phyloP scores from a whole-genome alignment of 805 yeast species.

The Lipomyces japonicus region DNA sequence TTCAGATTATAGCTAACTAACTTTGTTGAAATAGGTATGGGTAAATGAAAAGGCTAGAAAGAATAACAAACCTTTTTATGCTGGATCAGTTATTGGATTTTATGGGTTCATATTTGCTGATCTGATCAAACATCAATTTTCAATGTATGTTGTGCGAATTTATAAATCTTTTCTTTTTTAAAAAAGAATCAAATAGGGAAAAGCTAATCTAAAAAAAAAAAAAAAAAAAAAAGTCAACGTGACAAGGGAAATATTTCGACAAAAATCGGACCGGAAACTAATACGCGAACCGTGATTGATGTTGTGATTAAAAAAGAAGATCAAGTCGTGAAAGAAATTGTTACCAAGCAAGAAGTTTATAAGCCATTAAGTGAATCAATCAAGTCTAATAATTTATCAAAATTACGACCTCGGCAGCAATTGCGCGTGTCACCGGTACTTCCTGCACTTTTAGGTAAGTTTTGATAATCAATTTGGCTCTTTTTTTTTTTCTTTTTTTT shows the following conservation, averaged over 20 bases:
- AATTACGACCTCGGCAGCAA: slow-evolving; percentile 39
- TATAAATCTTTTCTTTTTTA: slow-evolving; percentile 30
- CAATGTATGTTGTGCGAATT: slow-evolving; percentile 27
- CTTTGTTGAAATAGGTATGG: slow-evolving; percentile 20
- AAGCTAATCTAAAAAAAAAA: too few species aligned
- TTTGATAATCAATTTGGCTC: too few species aligned
- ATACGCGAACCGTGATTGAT: slow-evolving; percentile 43
- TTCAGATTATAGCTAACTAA: neutral
- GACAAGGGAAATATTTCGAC: slow-evolving; percentile 50
- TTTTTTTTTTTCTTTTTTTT: too few species aligned
- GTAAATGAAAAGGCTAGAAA: slow-evolving; percentile 58
- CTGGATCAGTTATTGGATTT: slow-evolving; percentile 69
- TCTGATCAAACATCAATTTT: slow-evolving; percentile 55
- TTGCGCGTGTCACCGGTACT: slow-evolving; percentile 50
- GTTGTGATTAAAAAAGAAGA: slow-evolving; percentile 35
- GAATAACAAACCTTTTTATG: slow-evolving; percentile 61
- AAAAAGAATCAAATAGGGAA: slow-evolving; percentile 13
- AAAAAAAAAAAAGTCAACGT: slow-evolving; percentile 50
- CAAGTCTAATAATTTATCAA: slow-evolving; percentile 15
- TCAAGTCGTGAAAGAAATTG: slow-evolving; percentile 35
- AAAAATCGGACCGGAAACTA: slow-evolving; percentile 48
- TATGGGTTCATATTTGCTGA: slow-evolving; percentile 82
- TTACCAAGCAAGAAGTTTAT: slow-evolving; percentile 31
- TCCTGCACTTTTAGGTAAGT: slow-evolving; percentile 40
- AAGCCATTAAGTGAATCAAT: slow-evolving; percentile 25